Percentiles rank a stretch among this genome's conserved stretches.
phyloP scores from a whole-genome alignment of 202 grass and related monocot genomes.

The Cymbopogon flexuosus region DNA sequence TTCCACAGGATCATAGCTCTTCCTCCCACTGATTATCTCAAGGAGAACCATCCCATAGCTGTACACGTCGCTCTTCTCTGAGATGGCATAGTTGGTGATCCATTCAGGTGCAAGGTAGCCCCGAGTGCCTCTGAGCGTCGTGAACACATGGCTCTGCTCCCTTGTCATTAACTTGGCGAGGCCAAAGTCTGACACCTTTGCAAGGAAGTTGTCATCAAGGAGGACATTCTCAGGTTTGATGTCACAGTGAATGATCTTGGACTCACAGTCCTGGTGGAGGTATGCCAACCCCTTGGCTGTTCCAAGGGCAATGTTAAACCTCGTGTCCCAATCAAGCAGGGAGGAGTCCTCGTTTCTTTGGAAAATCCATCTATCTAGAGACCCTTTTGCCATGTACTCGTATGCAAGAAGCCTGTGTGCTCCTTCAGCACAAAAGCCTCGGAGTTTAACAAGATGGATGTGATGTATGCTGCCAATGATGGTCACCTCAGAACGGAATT shows the following conservation, averaged over 20 bases:
- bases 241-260: slow-evolving; percentile 89
- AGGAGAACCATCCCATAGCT: slow-evolving; percentile 96
- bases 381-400: slow-evolving; percentile 88
- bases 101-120: slow-evolving; percentile 93
- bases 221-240: slow-evolving; percentile 98
- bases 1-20: slow-evolving; percentile 66
- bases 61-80: slow-evolving; percentile 93
- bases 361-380: slow-evolving; percentile 94
- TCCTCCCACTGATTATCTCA: slow-evolving; percentile 83
- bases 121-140: slow-evolving; percentile 74
- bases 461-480: slow-evolving; percentile 97
- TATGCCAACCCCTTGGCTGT: slow-evolving; percentile 81
- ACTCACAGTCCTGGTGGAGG: slow-evolving; percentile 92
- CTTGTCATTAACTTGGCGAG: slow-evolving; percentile 97
- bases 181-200: slow-evolving; percentile 97
- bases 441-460: slow-evolving; percentile 89
- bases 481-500: slow-evolving; percentile 82
- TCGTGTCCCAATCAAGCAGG: slow-evolving; percentile 71
- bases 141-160: slow-evolving; percentile 97
- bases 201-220: slow-evolving; percentile 74
- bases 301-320: slow-evolving; percentile 79
- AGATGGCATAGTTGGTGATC: slow-evolving; percentile 89
- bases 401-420: slow-evolving; percentile 83
- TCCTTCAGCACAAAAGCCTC: slow-evolving; percentile 72
- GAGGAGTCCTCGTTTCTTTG: slow-evolving; percentile 13